These are phyloP conservation scores for Ophiostoma triangulosporum DNA, from an alignment of 2,329 filamentous ascomycete genomes.

Conservation along the genomic window DNA sequence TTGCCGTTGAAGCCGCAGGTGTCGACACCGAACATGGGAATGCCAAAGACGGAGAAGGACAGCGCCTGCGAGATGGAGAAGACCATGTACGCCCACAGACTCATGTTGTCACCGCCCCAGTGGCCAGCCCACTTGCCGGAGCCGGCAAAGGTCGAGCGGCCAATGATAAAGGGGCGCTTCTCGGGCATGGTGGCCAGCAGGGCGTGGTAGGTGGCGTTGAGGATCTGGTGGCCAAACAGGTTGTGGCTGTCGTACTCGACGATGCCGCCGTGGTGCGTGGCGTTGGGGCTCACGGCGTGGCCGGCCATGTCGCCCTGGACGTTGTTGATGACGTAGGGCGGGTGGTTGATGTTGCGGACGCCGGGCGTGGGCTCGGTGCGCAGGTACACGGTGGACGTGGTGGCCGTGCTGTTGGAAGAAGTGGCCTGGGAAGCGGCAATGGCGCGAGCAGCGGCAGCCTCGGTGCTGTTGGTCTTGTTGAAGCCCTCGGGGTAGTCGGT, in stretches of 20 bases:
- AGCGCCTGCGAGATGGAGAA: conserved; percentile 45
- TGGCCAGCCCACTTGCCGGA: conserved; percentile 56
- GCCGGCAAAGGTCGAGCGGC: conserved; percentile 67
- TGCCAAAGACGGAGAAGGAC: conserved; percentile 51
- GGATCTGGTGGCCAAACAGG: conserved; percentile 59
- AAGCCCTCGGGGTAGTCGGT: conserved; percentile 57
- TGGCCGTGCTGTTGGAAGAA: conserved; percentile 7
- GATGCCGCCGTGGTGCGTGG: conserved; percentile 59
- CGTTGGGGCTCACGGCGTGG: conserved; percentile 62
- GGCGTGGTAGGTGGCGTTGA: conserved; percentile 63
- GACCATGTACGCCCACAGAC: conserved; percentile 43
- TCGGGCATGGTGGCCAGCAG: conserved; percentile 48
- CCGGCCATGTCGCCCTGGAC: conserved; percentile 58
- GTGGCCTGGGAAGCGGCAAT: conserved; percentile 27
- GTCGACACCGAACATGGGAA: conserved; percentile 58
- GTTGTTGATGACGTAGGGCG: conserved; percentile 66
- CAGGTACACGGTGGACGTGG: conserved; percentile 33
- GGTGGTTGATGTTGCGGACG: conserved; percentile 53
- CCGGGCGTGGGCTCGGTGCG: conserved; percentile 49
- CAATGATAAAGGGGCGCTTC: conserved; percentile 71
- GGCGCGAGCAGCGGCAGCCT: conserved; percentile 46
- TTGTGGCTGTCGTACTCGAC: conserved; percentile 75
- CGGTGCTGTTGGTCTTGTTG: conserved; percentile 52
- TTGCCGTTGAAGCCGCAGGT: conserved; percentile 63
- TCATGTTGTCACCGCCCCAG: conserved; percentile 47